Base-by-base conservation (phyloP, 148 eudicot species). In the Dysphania ambrosioides region DNA sequence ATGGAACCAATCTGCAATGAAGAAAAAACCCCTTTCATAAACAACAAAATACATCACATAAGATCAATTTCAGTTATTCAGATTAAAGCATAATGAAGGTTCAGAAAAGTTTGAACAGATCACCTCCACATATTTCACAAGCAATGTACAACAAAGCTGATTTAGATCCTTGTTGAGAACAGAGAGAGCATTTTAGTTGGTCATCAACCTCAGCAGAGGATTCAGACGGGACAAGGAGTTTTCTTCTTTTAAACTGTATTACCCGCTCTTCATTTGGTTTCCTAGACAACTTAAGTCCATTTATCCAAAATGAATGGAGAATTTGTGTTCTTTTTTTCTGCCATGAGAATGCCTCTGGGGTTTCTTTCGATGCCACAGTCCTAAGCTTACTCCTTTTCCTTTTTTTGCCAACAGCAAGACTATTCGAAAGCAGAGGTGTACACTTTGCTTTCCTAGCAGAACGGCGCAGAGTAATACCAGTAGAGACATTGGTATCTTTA, bases 121-220 rank as follows among this genome's bases (percentile, higher is more conserved):
- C 87, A 92, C 99, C 97, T 90, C 88, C 86, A 82, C 97, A 95
- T 65, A 72, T 63, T 79, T 95, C 94, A 84, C 99, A 95, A 51
- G 86, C 83, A 72, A 92, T 70, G 66, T 87, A 92, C 82, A 73
- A 81, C 71, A 80, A 73, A 24, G 83, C 58, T 24, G 91, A 75
- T 70, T 57, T 73, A 74, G 72, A 78, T 62, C 85, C 87, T 75
- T 76, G 81, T 74, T 86, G 92, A 36, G 82, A 67, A 72, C 96
- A 95, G 78, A 95, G 88, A 71, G 85, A 71, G 80, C 99, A 95
- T 79, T 83, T 89, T 62, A 88, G 91, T 70, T 80, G 79, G 71
- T 64, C 82, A 68, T 60, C 44, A 32, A 64, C 26, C 47, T 76
- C 75, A 49, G 69, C 58, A 29, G 77, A 72, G 69, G 57, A 79